Conservation (phyloP, 352 stramenopile species). For the Phytophthora cactorum region DNA sequence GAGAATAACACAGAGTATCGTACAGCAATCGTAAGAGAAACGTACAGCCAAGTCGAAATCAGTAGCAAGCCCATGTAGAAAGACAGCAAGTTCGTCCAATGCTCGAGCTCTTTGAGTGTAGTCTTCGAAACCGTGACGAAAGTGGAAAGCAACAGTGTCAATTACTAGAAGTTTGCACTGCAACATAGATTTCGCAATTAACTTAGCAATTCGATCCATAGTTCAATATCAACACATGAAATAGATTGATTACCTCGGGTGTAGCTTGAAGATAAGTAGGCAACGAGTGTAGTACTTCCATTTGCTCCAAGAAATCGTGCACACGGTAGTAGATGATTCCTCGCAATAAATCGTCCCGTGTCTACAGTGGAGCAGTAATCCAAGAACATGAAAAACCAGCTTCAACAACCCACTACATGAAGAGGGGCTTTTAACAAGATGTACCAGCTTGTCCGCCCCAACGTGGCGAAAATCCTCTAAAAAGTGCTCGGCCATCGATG, state of each 20-base stretch:
- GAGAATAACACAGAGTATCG: not conserved
- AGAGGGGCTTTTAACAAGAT: not conserved
- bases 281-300: conserved; percentile 86
- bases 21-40: not conserved
- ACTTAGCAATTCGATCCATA: not conserved
- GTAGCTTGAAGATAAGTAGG: conserved; percentile 52
- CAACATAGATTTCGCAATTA: not conserved
- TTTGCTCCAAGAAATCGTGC: conserved; percentile 91
- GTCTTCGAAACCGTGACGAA: conserved; percentile 87
- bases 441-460: conserved; percentile 39
- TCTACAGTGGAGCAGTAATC: conserved; percentile 29
- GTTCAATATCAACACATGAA: not conserved
- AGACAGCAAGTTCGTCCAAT: conserved; percentile 74
- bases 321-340: conserved; percentile 80
- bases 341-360: conserved; percentile 82
- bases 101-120: conserved; percentile 64
- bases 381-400: not conserved
- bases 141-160: conserved; percentile 96
- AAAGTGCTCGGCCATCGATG: conserved; percentile 84
- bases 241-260: conserved; percentile 33
- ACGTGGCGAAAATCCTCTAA: conserved; percentile 67
- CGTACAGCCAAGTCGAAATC: conserved; percentile 66
- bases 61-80: conserved; percentile 66
- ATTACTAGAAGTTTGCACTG: conserved; percentile 91
- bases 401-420: not conserved